Conservation (phyloP, 2,329 filamentous ascomycete species). For the Paecilomyces niveus region DNA sequence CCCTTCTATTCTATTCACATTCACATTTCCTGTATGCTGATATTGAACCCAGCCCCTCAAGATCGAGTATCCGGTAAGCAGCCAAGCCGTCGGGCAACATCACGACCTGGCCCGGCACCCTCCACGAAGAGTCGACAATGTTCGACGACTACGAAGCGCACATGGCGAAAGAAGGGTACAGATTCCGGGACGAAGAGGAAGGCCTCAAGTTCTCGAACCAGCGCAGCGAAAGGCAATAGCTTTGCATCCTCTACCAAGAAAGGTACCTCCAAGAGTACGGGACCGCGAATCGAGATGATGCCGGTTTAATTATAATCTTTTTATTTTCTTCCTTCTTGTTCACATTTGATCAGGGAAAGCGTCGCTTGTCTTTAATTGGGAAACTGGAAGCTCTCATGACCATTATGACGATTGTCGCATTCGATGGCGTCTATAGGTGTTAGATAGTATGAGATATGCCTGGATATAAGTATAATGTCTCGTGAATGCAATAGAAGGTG, state of each 20-base stretch:
- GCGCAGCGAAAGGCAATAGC: slow-evolving; percentile 16
- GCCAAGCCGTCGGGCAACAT: neutral
- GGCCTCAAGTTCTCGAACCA: neutral
- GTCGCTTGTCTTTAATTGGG: neutral
- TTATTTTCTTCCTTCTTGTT: neutral
- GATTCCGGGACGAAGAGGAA: slow-evolving; percentile 1
- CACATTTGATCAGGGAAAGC: neutral
- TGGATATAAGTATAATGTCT: neutral
- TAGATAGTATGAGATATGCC: neutral
- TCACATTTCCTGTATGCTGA: slow-evolving; percentile 1
- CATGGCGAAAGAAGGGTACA: neutral
- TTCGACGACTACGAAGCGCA: neutral
- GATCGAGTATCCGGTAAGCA: neutral
- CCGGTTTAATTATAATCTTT: slow-evolving; percentile 19
- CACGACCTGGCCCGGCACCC: neutral
- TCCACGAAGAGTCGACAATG: neutral
- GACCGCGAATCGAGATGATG: slow-evolving; percentile 31
- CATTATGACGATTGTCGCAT: neutral
- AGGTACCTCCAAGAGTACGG: slow-evolving; percentile 15
- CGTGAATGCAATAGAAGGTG: neutral
- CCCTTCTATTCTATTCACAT: neutral
- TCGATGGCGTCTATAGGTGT: neutral
- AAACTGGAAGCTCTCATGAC: neutral
- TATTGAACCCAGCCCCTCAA: slow-evolving; percentile 4
- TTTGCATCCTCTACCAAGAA: slow-evolving; percentile 15